Evolutionary conservation across 2,329 filamentous ascomycete genomes (phyloP).

Genomic region (Neofusicoccum sp.): DNA sequence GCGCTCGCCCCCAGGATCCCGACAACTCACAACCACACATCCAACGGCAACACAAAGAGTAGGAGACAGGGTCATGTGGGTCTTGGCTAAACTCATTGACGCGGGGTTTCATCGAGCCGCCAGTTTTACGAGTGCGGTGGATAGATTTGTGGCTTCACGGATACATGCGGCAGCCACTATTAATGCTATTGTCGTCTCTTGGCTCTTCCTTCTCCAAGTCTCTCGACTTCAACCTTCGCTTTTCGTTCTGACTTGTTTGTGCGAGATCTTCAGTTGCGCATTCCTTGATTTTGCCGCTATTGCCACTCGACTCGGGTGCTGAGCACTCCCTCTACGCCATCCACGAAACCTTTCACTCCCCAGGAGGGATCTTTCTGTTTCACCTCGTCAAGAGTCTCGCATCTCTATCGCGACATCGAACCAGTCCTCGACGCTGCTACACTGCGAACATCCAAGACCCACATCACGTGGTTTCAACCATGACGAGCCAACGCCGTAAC

Average conservation of each 20-base stretch:
- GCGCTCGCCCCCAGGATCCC: background rate
- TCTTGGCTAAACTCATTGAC: background rate
- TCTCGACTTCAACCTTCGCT: background rate
- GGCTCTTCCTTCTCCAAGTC: no score
- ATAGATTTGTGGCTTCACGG: background rate
- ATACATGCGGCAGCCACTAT: background rate
- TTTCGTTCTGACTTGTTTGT: no score
- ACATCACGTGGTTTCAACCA: background rate
- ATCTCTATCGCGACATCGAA: no score
- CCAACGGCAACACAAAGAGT: background rate
- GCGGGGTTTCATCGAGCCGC: background rate
- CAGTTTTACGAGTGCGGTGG: background rate
- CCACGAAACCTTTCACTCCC: no score
- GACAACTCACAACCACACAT: slow-evolving; percentile 4
- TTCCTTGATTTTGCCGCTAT: no score
- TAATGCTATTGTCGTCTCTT: no score
- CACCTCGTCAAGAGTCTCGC: no score
- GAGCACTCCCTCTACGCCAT: no score
- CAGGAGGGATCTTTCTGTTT: no score
- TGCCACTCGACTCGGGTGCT: no score
- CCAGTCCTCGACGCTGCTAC: background rate
- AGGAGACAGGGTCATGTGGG: background rate
- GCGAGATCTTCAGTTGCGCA: no score
- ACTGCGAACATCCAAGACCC: background rate
- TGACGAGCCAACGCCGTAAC: background rate